A percentile compares a stretch with the other conserved stretches of the same genome.
phyloP scores from a whole-genome alignment of 2,329 filamentous ascomycete species.

The Aspergillus vadensis region DNA sequence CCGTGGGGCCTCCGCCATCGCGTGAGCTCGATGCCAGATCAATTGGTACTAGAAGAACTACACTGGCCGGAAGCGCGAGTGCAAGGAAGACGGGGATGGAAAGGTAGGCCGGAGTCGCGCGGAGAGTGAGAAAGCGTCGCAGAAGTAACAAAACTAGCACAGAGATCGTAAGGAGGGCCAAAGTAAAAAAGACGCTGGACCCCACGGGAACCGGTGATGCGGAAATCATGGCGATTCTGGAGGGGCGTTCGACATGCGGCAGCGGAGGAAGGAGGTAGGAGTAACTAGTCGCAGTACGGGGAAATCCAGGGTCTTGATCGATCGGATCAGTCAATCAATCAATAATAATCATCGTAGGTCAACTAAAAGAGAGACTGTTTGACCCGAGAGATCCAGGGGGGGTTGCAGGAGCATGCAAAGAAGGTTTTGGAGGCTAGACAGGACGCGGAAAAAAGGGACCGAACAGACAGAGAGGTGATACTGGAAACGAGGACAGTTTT shows the following conservation, averaged over 20 bases:
- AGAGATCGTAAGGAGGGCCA: conserved; percentile 74
- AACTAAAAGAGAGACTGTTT: conserved; percentile 18
- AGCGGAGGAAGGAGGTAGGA: conserved; percentile 1
- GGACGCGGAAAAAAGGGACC: neutral
- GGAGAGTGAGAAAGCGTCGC: conserved; percentile 85
- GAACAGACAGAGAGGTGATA: conserved; percentile 1
- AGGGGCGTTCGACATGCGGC: conserved; percentile 14
- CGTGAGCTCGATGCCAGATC: conserved; percentile 86
- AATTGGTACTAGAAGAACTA: conserved; percentile 89
- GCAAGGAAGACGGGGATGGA: conserved; percentile 92
- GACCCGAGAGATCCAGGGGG: conserved; percentile 13
- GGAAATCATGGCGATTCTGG: conserved; percentile 32
- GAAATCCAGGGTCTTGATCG: conserved; percentile 16
- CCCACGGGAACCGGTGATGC: conserved; percentile 60
- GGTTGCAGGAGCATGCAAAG: conserved; percentile 7
- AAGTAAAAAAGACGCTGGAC: conserved; percentile 75
- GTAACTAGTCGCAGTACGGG: neutral
- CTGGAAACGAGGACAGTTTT: conserved; percentile 12
- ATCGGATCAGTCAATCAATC: conserved; percentile 14
- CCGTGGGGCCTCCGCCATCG: conserved; percentile 70
- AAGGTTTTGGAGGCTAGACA: conserved; percentile 4
- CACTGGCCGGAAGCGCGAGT: conserved; percentile 87
- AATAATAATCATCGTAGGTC: conserved; percentile 14
- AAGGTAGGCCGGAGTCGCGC: conserved; percentile 86
- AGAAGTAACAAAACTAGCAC: conserved; percentile 78